Percentiles rank a stretch among this genome's conserved stretches.
These are phyloP conservation scores for Fusarium sterilihyphosum DNA, from an alignment of 2,329 filamentous ascomycete species.

Conservation along the genomic window DNA sequence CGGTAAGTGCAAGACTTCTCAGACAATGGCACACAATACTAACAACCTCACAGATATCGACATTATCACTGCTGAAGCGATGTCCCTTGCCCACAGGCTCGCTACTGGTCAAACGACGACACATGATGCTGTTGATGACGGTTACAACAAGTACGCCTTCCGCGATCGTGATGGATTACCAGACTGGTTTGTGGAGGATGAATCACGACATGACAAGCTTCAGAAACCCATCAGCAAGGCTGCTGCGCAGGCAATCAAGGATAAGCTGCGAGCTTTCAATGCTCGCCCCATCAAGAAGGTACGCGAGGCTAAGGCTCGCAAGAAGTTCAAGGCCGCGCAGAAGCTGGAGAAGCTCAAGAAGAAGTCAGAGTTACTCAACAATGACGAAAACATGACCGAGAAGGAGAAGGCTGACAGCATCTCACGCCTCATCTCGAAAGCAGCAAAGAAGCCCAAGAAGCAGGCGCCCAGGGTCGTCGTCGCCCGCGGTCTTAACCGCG, in stretches of 20 bases:
- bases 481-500: conserved; percentile 83
- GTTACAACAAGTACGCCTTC: conserved; percentile 92
- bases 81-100: conserved; percentile 94
- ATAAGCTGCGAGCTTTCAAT: conserved; percentile 92
- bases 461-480: conserved; percentile 88
- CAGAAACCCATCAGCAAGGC: conserved; percentile 93
- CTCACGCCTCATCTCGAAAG: conserved; percentile 80
- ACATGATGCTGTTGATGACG: conserved; percentile 85
- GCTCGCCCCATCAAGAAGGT: conserved; percentile 99
- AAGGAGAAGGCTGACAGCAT: conserved; percentile 94
- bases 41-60: conserved; percentile 74
- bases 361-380: conserved; percentile 90
- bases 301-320: conserved; percentile 91
- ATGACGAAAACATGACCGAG: conserved; percentile 93
- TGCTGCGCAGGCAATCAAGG: conserved; percentile 90
- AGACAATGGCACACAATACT: neutral
- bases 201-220: conserved; percentile 81
- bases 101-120: conserved; percentile 85
- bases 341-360: conserved; percentile 93
- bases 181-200: conserved; percentile 98
- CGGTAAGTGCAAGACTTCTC: conserved; percentile 53
- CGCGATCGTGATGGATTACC: conserved; percentile 91
- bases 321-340: conserved; percentile 96
- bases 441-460: conserved; percentile 85
- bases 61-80: conserved; percentile 99